Base-by-base conservation (phyloP, 2,329 filamentous ascomycete genomes). In the Beauveria sp. region DNA sequence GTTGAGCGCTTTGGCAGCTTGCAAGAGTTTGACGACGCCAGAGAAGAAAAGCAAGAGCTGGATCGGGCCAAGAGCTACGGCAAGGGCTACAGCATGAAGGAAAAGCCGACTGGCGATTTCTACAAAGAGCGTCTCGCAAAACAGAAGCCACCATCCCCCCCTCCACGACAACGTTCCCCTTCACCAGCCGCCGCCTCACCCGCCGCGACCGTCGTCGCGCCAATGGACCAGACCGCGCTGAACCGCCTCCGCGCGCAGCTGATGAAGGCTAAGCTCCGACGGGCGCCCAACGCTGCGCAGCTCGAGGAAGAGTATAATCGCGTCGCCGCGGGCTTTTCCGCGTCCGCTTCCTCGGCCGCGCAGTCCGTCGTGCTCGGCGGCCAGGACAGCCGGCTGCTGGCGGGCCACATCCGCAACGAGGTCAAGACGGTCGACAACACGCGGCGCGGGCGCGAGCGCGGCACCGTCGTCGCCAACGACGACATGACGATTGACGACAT, bases 401-500 rank as follows among this genome's bases (percentile, higher is more conserved):
- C 92, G 20, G 91, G 90, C 8, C 76, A 77, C 0, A 37, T 53
- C n/a, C 79, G 85, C 5, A 80, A 76, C 22, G 94, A 97, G 74
- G 89, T 93, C 61, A 92, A 87, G 67, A 77, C 84, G 0, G 79
- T 97, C 8, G 84, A 88, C 28, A 96, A 88, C 28, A 96, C 85
- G 62, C 94, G 89, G 70, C 85, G 92, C 53, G 93, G 92, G 3
- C 83, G 85, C 6, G 92, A 96, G 73, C 86, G 92, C 59, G 94
- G 93, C 1, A 81, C 86, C 8, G 89, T 99, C 6, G 85, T 90
- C 67, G 91, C 94, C 65, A 97, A 97, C 70, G 90, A 96, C 58
- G 92, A 97, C 68, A 97, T 99, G 92, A 88, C 80, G 34, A 89
- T 99, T 63, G 92, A 96, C 59, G 94, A 99, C 73, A 99, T 99